Evolutionary conservation across 1,139 yeast genomes (phyloP).

Genomic region (Saccharomyces hybrid): DNA sequence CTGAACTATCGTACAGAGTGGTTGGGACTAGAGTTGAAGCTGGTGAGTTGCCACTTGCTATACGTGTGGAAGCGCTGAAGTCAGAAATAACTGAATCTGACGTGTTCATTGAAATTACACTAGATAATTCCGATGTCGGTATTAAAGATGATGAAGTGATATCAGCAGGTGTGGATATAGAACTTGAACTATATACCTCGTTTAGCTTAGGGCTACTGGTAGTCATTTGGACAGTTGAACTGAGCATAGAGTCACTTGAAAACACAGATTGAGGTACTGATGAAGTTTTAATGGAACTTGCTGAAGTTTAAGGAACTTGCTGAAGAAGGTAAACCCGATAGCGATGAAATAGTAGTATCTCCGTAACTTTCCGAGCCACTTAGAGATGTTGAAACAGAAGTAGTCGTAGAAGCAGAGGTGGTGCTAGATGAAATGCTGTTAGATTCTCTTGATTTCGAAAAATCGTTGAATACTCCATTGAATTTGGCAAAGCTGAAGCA

Average conservation of each 20-base stretch:
- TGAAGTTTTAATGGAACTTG: constrained; percentile 1
- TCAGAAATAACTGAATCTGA: too few species aligned
- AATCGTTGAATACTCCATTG: neutral
- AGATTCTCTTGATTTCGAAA: neutral
- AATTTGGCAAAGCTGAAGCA: neutral
- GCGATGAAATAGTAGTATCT: constrained; percentile 1
- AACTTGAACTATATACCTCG: neutral
- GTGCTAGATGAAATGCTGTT: too few species aligned
- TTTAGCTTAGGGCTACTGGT: neutral
- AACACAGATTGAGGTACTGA: constrained; percentile 6
- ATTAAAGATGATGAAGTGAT: too few species aligned
- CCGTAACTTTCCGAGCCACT: neutral
- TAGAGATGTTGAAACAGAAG: neutral
- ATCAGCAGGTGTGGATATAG: neutral
- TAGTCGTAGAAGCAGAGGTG: neutral
- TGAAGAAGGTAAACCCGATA: neutral
- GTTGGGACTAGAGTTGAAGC: too few species aligned
- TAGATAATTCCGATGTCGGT: too few species aligned
- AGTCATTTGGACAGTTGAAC: neutral
- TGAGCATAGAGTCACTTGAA: neutral
- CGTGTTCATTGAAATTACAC: too few species aligned
- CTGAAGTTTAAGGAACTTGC: neutral
- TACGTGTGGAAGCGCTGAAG: too few species aligned
- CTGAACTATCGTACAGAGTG: too few species aligned
- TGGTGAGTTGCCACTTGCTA: too few species aligned